Base-by-base conservation (phyloP, 768 basidiomycete genomes). In the Krasilnikovozyma curviuscula region DNA sequence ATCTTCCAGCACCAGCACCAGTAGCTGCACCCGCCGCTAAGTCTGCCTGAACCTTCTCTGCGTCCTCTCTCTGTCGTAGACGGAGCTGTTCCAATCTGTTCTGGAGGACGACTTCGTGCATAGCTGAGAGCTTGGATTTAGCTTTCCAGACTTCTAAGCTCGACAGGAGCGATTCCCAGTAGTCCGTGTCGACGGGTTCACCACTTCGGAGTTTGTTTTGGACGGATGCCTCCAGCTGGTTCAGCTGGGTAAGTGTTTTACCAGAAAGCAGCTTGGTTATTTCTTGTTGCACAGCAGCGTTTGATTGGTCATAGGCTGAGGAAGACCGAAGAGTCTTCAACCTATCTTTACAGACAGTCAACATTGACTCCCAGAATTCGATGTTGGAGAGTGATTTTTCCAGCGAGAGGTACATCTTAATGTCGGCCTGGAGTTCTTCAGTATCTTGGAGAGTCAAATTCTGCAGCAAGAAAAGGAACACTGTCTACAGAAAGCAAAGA, bases 361-460 rank as follows among this genome's bases (percentile, higher is more conserved):
- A 82, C 85, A 98, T 93, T 57, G 93, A 82, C 83, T 88, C 88
- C 93, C 93, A 98, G 63, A 97, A 98, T 56, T 98, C 91, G 49
- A 93, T 74, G 62, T 89, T 91, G 43, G 76, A 69, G 9, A 85
- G 78, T 6, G 73, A 70, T 54, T 78, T 77, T 62, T 98, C 93
- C 19, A 98, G 71, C 8, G 76, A 73, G 31, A 98, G 70, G 60
- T 97, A 97, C 54, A 76, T 76, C 63, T 88, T 79, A 55, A 98
- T 95, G 63, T 97, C 89, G 43, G 83, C 81, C 55, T 91, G 83
- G 14, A 98, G 68, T 62, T 98, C 91, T 54, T 86, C 77, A 7
- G 84, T 81, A 69, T 98, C 89, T 40, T 78, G 75, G 4, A 78
- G 67, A 14, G 83, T 78, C 25, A 98, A 71, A 63, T 79, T 95